Percentiles rank a stretch among this genome's conserved stretches.
Conservation (phyloP, 208 protist species). For the Phytomonas francai region DNA sequence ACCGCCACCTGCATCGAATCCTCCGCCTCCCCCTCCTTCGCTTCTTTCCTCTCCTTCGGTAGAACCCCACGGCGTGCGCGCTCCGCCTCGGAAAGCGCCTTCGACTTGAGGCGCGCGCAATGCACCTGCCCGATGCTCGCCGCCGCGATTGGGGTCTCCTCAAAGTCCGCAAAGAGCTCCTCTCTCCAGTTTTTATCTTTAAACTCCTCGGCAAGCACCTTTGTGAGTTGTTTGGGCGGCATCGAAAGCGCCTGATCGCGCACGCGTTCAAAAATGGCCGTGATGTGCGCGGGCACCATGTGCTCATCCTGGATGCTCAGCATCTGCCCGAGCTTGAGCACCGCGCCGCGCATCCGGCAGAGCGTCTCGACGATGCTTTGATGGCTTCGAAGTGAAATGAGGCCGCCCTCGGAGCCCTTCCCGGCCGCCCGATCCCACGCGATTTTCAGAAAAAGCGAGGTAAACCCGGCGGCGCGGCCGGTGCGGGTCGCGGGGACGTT, state of each 20-base stretch:
- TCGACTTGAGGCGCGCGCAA: slow-evolving; percentile 41
- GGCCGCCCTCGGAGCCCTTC: slow-evolving; percentile 17
- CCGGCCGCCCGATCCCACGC: slow-evolving; percentile 54
- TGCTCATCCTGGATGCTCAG: slow-evolving; percentile 86
- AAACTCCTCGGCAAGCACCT: slow-evolving; percentile 32
- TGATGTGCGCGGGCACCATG: slow-evolving; percentile 67
- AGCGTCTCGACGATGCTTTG: slow-evolving; percentile 90
- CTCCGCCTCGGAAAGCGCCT: slow-evolving; percentile 26
- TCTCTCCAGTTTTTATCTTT: slow-evolving; percentile 38
- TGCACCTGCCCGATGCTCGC: slow-evolving; percentile 96
- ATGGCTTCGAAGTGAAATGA: slow-evolving; percentile 42
- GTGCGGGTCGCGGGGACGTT: slow-evolving; percentile 53
- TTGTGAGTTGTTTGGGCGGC: slow-evolving; percentile 57
- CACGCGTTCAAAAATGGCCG: slow-evolving; percentile 68
- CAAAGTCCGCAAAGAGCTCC: slow-evolving; percentile 71
- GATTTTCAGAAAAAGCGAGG: slow-evolving; percentile 56
- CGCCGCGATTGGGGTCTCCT: slow-evolving; percentile 88
- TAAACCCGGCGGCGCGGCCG: slow-evolving; percentile 51
- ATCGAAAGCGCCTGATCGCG: slow-evolving; percentile 85
- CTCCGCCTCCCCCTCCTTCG: slow-evolving; percentile 20
- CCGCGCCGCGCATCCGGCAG: slow-evolving; percentile 90
- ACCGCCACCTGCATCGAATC: slow-evolving; percentile 83
- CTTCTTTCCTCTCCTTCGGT: slow-evolving; percentile 39
- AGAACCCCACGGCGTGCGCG: slow-evolving; percentile 11
- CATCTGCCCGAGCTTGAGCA: slow-evolving; percentile 96